A percentile compares a stretch with the other conserved stretches of the same genome.
Evolutionary conservation across 1,284 basidiomycete genomes (phyloP).

Genomic region (Pholiota adiposa): DNA sequence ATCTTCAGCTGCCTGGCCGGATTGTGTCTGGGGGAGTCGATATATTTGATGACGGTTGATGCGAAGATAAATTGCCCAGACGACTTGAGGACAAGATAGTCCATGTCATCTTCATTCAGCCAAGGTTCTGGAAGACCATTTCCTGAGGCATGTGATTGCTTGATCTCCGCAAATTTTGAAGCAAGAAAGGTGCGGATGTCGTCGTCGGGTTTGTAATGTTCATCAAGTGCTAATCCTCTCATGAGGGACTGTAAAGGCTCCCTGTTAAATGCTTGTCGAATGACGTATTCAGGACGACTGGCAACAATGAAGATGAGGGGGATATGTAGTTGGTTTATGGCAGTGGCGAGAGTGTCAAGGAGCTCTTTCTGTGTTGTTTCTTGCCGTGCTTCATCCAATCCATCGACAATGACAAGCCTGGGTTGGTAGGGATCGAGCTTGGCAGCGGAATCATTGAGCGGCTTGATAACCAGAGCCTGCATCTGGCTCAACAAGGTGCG

Average conservation of each 20-base stretch:
- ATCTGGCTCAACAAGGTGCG: background rate
- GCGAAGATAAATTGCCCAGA: conserved; percentile 22
- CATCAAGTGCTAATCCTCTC: background rate
- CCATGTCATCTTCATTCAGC: background rate
- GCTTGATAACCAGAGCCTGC: background rate
- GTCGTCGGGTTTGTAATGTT: background rate
- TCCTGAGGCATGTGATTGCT: conserved; percentile 2
- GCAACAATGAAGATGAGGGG: conserved; percentile 2
- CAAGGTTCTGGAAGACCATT: background rate
- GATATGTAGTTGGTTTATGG: background rate
- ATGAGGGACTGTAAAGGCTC: background rate
- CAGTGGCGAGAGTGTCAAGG: background rate
- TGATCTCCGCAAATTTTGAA: conserved; percentile 9
- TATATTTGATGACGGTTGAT: conserved; percentile 17
- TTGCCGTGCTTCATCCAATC: background rate
- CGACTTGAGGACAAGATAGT: conserved; percentile 8
- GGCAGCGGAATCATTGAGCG: background rate
- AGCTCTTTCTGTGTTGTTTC: background rate
- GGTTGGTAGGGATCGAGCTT: background rate
- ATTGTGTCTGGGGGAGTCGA: background rate
- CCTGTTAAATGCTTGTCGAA: background rate
- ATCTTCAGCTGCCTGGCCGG: background rate
- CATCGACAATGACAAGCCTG: background rate
- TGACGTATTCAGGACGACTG: background rate
- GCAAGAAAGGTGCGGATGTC: conserved; percentile 15